Evolutionary conservation across 805 yeast genomes (phyloP).

Genomic region (Monosporozyma aquatica): DNA sequence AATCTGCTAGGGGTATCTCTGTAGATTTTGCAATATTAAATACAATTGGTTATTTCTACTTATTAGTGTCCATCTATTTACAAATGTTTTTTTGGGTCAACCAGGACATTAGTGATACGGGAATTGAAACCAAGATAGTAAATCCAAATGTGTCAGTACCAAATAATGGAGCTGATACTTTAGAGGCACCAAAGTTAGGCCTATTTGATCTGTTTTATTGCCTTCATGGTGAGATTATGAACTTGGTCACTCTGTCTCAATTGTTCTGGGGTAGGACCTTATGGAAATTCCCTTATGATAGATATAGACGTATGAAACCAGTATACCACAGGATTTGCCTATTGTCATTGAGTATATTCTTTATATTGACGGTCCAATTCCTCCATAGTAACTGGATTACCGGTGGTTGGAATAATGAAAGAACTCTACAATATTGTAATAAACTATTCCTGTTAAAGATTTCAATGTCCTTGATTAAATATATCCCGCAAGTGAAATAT

Average conservation of each 20-base stretch:
- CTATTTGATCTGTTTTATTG: conserved; percentile 40
- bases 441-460: conserved; percentile 33
- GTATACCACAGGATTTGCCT: conserved; percentile 17
- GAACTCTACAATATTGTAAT: conserved; percentile 20
- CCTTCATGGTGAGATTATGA: conserved; percentile 38
- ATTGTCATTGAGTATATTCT: conserved; percentile 12
- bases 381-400: conserved; percentile 2
- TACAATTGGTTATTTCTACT: conserved; percentile 39
- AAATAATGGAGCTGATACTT: neutral
- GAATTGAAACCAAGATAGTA: neutral
- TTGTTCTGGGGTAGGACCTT: conserved; percentile 28
- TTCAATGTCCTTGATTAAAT: conserved; percentile 40
- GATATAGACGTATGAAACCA: conserved; percentile 19
- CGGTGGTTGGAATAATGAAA: conserved; percentile 17
- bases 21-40: conserved; percentile 40
- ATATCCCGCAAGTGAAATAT: conserved; percentile 77
- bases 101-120: no score
- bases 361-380: conserved; percentile 12
- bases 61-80: conserved; percentile 35
- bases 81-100: conserved; percentile 33
- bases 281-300: conserved; percentile 30
- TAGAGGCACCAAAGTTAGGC: conserved; percentile 34
- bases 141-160: conserved; percentile 17
- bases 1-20: conserved; percentile 42
- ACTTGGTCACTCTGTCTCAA: conserved; percentile 35